Evolutionary conservation across 164 flowering plant genomes (phyloP).

Genomic region (Hamamelis virginiana): DNA sequence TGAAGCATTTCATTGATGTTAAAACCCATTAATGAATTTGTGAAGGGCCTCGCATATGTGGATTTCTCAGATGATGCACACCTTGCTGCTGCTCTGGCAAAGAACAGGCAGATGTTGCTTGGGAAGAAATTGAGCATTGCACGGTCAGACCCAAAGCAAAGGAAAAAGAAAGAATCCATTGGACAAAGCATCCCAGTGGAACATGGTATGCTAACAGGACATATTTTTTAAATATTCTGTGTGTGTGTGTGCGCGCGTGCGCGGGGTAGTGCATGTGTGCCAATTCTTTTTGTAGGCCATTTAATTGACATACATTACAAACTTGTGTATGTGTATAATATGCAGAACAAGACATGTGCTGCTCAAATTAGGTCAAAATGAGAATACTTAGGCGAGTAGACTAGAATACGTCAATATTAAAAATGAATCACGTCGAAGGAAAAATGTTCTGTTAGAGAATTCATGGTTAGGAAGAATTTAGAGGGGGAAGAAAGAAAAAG

Average conservation of each 20-base stretch:
- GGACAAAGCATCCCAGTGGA: constrained; percentile 24
- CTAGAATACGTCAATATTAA: not conserved
- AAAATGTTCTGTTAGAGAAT: too few species aligned
- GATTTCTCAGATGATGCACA: constrained; percentile 77
- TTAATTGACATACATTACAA: too few species aligned
- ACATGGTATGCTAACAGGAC: constrained; percentile 30
- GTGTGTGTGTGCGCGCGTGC: too few species aligned
- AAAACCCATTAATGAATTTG: not conserved
- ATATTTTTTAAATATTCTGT: not conserved
- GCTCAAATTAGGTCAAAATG: not conserved
- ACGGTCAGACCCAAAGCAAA: constrained; percentile 65
- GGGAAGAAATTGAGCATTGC: constrained; percentile 83
- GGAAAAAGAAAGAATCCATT: constrained; percentile 35
- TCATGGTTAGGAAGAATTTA: not conserved
- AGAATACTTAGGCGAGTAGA: not conserved
- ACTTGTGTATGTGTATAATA: too few species aligned
- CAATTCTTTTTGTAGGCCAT: too few species aligned
- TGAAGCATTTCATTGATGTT: not conserved
- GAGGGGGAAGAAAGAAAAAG: not conserved
- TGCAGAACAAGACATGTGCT: not conserved
- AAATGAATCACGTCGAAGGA: not conserved
- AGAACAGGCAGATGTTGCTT: constrained; percentile 59
- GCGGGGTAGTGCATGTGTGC: too few species aligned
- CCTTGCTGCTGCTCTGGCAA: constrained; percentile 70
- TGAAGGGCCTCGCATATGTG: constrained; percentile 88